Base-by-base conservation (phyloP, 2,329 filamentous ascomycete genomes). In the Penicillium sp. region DNA sequence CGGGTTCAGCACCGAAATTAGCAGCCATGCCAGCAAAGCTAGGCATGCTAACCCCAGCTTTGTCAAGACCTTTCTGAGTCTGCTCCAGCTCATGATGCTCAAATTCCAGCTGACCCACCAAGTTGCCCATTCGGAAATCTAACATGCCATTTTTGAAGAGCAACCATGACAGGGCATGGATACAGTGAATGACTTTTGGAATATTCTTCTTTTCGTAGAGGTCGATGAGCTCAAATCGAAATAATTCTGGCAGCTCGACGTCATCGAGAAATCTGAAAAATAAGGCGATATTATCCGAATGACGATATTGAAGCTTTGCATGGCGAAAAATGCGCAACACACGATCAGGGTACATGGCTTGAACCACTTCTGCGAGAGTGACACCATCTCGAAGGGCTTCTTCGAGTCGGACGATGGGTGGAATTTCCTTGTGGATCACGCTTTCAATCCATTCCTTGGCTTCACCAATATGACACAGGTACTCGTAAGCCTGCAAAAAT, bases 131-230 rank as follows among this genome's bases (percentile, higher is more conserved):
- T 7, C 90, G 84, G 68, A 98, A 97, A 63, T 90, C 86, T 35
- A 97, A 86, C 53, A 97, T 89, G 1, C 93, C 91, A 67, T 96
- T 93, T 42, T 93, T 85, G 69, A 88, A 96, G 9, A 98, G 77
- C n/a, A 98, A 78, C 90, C 91, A 98, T 66, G 91, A 97, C 13
- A 98, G 76, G 0, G 93, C 93, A 63, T 98, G 93, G 45, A 98
- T 93, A 66, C 93, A 98, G 73, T 98, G 95, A 53, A 98, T 98
- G 65, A 97, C 94, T 69, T 97, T 98, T 4, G 93, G 93, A 1
- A 97, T 94, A 62, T 98, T 98, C 73, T 98, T 98, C 76, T 97
- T 98, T 71, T 98, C 94, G 73, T 98, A 98, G 9, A 98, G 74
- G 69, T 98, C 93, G 55, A 97, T 95, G 39, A 97, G 77, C 67